These are phyloP conservation scores for Thalassiosira delicatula DNA, from an alignment of 352 stramenopile genomes.

Conservation along the genomic window DNA sequence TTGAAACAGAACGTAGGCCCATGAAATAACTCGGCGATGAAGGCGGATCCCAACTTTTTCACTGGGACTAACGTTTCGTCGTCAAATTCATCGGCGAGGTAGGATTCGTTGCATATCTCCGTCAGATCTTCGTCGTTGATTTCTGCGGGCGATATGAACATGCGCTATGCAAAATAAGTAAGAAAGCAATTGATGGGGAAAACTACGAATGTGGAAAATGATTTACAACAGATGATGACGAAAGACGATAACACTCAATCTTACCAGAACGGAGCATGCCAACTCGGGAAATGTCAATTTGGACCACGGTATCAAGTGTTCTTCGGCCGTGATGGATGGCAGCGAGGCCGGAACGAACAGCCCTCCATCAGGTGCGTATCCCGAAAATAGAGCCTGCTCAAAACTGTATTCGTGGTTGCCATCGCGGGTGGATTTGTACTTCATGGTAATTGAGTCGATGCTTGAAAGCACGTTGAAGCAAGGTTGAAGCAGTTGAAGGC, in stretches of 20 bases:
- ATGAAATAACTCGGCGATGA: conserved; percentile 84
- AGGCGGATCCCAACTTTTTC: conserved; percentile 52
- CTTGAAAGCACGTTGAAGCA: no score
- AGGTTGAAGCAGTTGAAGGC: no score
- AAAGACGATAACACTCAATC: no score
- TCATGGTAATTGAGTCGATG: no score
- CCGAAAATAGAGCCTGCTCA: conserved; percentile 78
- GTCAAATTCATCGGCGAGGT: conserved; percentile 62
- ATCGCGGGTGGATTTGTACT: conserved; percentile 73
- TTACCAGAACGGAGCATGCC: conserved; percentile 65
- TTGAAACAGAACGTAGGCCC: conserved; percentile 86
- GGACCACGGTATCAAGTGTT: conserved; percentile 67
- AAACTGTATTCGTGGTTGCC: conserved; percentile 64
- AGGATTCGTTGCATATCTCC: conserved; percentile 64
- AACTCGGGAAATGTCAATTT: conserved; percentile 73
- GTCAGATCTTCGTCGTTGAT: conserved; percentile 63
- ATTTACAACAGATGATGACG: no score
- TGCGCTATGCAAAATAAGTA: no score
- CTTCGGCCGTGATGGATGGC: conserved; percentile 54
- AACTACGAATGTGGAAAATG: no score
- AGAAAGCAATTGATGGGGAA: no score
- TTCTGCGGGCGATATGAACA: conserved; percentile 72
- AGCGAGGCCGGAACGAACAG: conserved; percentile 80
- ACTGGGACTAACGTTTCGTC: conserved; percentile 65
- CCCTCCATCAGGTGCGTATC: conserved; percentile 83